Evolutionary conservation across 176 grass and related monocot genomes (phyloP).

Genomic region (bread wheat (Triticum aestivum)): IWGSC_CS_RefSeq_v2.1 NC_057812.1:13092034-13092533

Average conservation of each 20-base stretch:
- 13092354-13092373: slow-evolving; percentile 21
- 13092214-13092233: not conserved
- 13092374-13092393: not conserved
- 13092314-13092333: too few species aligned
- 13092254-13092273: not conserved
- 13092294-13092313: not conserved
- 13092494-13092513: slow-evolving; percentile 56
- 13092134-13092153: not conserved
- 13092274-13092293: too few species aligned
- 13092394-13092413: not conserved
- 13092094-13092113: slow-evolving; percentile 33
- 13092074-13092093: not conserved
- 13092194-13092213: not conserved
- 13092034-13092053: not conserved
- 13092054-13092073: not conserved
- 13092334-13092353: not conserved
- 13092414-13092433: not conserved
- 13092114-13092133: slow-evolving; percentile 12
- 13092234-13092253: not conserved
- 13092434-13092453: slow-evolving; percentile 1
- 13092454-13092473: slow-evolving; percentile 32
- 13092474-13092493: slow-evolving; percentile 53
- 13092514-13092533: slow-evolving; percentile 76
- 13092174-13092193: slow-evolving; percentile 12
- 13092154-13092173: slow-evolving; percentile 26